Evolutionary conservation across 2,329 filamentous ascomycete genomes (phyloP), one percentile per base, ranked within the genome.

Genomic region (Colletotrichum somersetense): DNA sequence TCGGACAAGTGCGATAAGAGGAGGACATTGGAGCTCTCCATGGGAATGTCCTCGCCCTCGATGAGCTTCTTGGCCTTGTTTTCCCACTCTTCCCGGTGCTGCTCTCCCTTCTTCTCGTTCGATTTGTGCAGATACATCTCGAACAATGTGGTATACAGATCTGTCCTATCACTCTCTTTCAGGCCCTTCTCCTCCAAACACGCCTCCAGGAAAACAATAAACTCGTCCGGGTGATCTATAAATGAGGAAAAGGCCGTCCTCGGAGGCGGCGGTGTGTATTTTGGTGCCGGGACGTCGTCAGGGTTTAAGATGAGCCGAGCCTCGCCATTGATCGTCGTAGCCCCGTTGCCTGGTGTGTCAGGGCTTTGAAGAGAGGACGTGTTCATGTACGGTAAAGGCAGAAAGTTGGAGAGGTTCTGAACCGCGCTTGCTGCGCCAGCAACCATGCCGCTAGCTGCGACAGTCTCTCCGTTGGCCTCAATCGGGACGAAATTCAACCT

Each of bases 91-190:
- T 92, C 89, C 74, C 92, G 91, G 74, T 95, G 82, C 79, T 81
- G 81, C 58, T 86, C 85, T 12, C 91, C 91, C 77, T 91, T 93
- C 77, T 92, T 92, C 70, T 91, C 89, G 71, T 91, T 92, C 30
- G 96, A 93, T 77, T 95, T 96, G 80, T 97, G 93, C 11, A 99
- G 85, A 79, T 98, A 99, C 93, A 99, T 98, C 81, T 99, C 97
- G 78, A 99, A 98, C 18, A 99, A 82, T 0, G 97, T 98, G 0
- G 96, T 98, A 78, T 96, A 96, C 20, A 99, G 87, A 80, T 99
- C 97, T 1, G 92, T 89, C 74, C 91, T 93, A 79, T 98, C 93
- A 11, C 90, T 88, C 46, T 93, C 87, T 26, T 90, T 90, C n/a
- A 97, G 82, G 30, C 89, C 87, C 26, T 91, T 86, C 70, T 95